These are phyloP conservation scores for Xerocomus potaroensis DNA, from an alignment of 768 basidiomycete species.

Conservation along the genomic window DNA sequence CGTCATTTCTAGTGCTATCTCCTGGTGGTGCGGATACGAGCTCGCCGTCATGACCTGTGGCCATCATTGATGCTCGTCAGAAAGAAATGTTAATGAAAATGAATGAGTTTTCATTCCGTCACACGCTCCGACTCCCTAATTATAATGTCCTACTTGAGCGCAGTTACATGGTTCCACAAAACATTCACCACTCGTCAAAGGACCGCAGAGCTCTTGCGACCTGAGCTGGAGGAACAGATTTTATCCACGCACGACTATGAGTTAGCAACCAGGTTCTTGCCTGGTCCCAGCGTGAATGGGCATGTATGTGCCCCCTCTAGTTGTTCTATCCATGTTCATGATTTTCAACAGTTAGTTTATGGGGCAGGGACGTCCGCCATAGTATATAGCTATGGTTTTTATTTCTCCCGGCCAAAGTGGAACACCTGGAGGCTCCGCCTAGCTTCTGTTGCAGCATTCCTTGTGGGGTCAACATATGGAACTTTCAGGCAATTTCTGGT, in stretches of 20 bases:
- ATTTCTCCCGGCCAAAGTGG: conserved; percentile 28
- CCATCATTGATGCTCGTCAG: no score
- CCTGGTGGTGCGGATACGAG: conserved; percentile 16
- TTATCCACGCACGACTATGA: conserved; percentile 49
- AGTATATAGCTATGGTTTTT: conserved; percentile 24
- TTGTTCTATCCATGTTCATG: not conserved
- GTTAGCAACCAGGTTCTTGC: conserved; percentile 48
- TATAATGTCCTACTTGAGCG: conserved; percentile 25
- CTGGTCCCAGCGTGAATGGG: conserved; percentile 43
- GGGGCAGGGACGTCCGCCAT: conserved; percentile 22
- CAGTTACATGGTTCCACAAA: conserved; percentile 35
- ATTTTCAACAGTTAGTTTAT: conserved; percentile 16
- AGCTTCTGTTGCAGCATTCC: conserved; percentile 21
- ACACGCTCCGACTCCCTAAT: no score
- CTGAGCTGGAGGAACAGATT: conserved; percentile 27
- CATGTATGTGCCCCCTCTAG: conserved; percentile 34
- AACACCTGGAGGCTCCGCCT: conserved; percentile 23
- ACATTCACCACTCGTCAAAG: conserved; percentile 43
- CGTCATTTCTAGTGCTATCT: conserved; percentile 5
- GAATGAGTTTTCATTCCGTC: no score
- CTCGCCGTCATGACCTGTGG: not conserved
- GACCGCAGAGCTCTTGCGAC: conserved; percentile 28
- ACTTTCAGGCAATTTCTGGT: conserved; percentile 26
- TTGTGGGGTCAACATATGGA: conserved; percentile 32
- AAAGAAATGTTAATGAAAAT: no score